phyloP scores from a whole-genome alignment of 352 stramenopile species.

The Phytophthora ohioensis region DNA sequence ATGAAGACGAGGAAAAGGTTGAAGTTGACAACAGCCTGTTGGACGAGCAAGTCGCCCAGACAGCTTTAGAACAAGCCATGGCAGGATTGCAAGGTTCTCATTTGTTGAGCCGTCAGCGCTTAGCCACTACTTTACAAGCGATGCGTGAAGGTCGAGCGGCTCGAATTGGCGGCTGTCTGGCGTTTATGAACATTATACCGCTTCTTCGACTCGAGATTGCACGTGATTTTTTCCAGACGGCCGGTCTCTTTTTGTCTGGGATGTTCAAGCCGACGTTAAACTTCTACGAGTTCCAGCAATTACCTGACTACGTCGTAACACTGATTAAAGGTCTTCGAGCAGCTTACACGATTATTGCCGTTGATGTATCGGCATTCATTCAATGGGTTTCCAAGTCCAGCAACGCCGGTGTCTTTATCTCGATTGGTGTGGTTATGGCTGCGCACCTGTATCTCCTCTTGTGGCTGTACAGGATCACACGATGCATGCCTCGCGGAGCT shows the following conservation, averaged over 20 bases:
- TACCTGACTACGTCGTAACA: slow-evolving; percentile 20
- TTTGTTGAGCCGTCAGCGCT: slow-evolving; percentile 13
- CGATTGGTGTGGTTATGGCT: slow-evolving; percentile 25
- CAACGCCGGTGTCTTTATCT: slow-evolving; percentile 39
- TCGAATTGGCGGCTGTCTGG: slow-evolving; percentile 12
- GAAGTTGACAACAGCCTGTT: slow-evolving; percentile 26
- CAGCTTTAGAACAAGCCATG: slow-evolving; percentile 17
- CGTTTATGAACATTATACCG: slow-evolving; percentile 30
- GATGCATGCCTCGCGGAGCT: slow-evolving; percentile 40
- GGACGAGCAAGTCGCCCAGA: slow-evolving; percentile 19
- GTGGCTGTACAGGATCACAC: slow-evolving; percentile 35
- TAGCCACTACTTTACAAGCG: slow-evolving; percentile 15
- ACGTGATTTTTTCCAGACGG: slow-evolving; percentile 50
- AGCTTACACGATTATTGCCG: slow-evolving; percentile 41
- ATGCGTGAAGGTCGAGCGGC: slow-evolving; percentile 23
- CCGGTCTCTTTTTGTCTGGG: slow-evolving; percentile 49
- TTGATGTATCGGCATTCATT: slow-evolving; percentile 24
- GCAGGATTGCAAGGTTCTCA: slow-evolving; percentile 17
- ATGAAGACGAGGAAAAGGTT: slow-evolving; percentile 5
- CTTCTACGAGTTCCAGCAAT: slow-evolving; percentile 29
- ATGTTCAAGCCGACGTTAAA: slow-evolving; percentile 39
- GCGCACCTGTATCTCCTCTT: slow-evolving; percentile 37
- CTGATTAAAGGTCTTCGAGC: slow-evolving; percentile 26
- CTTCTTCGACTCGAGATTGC: slow-evolving; percentile 52
- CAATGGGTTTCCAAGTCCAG: slow-evolving; percentile 34